Base-by-base conservation (phyloP, 306 rosid species). In the Glycine tomentella region DNA sequence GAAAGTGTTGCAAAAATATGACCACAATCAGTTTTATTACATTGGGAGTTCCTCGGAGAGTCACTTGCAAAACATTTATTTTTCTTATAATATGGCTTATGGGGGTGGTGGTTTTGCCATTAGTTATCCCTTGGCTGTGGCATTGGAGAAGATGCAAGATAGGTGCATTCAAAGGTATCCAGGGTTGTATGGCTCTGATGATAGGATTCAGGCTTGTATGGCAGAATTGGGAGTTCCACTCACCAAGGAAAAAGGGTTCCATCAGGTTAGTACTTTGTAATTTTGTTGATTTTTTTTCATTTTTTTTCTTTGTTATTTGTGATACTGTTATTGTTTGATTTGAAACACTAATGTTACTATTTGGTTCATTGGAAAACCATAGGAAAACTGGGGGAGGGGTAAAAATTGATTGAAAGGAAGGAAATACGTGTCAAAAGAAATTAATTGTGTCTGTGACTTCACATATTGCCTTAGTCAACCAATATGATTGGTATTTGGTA, bases 61-160 rank as follows among this genome's bases (percentile, higher is more conserved):
- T 50, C 97, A 93, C 59, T 65, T 93, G 69, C 97, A 93, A 73
- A 93, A 93, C 73, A 84, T 91, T 0, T 65, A 84, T n/a, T 91
- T 91, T 48, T 88, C 94, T 42, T 90, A 90, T 17, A 81, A 88
- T 6, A 91, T 93, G 97, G 97, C 92, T 51, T 91, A 84, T 64
- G 92, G 97, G 0, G 96, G 97, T 13, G 94, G 94, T 7, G 94
- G 96, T 0, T 88, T 93, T 80, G 96, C 97, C 5, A 89, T 93
- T 2, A 91, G 92, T 50, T 90, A 90, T 44, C 85, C 90, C 0
- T 76, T 93, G 70, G 97, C 96, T 3, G 45, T 81, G 46, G 90
- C 85, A 33, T 78, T 93, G 7, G 90, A 84, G 87, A 89, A 87
- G 68, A 86, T 91, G 86, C 97, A 93, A 55, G 97, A 93, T 17